Evolutionary conservation across 2,329 filamentous ascomycete genomes (phyloP).

Genomic region (Hirsutella rhossiliensis): DNA sequence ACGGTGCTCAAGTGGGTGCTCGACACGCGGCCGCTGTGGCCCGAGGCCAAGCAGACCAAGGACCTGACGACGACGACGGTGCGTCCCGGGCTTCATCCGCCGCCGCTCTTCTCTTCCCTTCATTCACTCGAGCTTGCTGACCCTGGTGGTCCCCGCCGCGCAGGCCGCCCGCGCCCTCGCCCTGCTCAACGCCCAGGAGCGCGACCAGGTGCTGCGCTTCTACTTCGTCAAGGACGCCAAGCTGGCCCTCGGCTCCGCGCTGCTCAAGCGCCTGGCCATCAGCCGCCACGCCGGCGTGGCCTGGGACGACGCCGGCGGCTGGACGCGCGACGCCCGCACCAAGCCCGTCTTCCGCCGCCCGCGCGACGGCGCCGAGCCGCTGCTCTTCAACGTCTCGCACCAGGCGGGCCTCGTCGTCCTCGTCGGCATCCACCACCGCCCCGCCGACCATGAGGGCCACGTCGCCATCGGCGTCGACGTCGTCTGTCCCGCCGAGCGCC

Average conservation of each 20-base stretch:
- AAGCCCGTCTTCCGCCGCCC: constrained; percentile 39
- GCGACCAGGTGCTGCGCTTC: constrained; percentile 44
- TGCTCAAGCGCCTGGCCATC: constrained; percentile 63
- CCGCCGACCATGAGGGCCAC: constrained; percentile 13
- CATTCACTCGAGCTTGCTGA: no score
- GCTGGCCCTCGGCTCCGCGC: constrained; percentile 58
- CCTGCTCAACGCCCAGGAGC: constrained; percentile 43
- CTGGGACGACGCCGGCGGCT: constrained; percentile 42
- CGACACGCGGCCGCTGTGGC: constrained; percentile 48
- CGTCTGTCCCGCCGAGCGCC: constrained; percentile 62
- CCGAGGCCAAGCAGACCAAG: constrained; percentile 33
- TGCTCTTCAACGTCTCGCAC: constrained; percentile 68
- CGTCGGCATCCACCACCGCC: constrained; percentile 36
- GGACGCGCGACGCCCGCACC: constrained; percentile 41
- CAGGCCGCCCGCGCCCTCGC: constrained; percentile 44
- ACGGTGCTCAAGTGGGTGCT: constrained; percentile 47
- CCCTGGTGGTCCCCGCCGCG: no score
- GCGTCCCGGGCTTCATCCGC: not conserved
- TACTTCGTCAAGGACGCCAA: constrained; percentile 61
- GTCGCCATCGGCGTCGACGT: constrained; percentile 58
- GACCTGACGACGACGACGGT: constrained; percentile 34
- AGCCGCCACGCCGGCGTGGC: constrained; percentile 42
- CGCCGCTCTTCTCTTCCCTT: not conserved
- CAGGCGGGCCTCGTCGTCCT: constrained; percentile 65
- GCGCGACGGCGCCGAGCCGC: constrained; percentile 33